Base-by-base conservation (phyloP, 1,284 basidiomycete species). In the Abortiporus biennis region DNA sequence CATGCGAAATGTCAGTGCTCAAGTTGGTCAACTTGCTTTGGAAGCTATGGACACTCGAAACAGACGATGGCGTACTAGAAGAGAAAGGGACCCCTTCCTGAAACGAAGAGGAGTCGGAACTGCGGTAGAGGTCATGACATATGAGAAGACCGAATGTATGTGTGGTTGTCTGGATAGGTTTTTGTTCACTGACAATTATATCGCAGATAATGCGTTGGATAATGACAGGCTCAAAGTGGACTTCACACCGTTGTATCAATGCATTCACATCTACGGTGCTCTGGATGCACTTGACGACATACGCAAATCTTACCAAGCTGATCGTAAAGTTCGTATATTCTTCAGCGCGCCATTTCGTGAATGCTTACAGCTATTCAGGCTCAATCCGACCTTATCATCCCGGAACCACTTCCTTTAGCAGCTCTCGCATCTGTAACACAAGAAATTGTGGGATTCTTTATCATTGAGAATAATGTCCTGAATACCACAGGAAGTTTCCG, bases 371-470 rank as follows among this genome's bases (percentile, higher is more conserved):
- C 32, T 15, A 31, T 23, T n/a, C 36, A 94, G 91, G 92, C 92
- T 0, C 96, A 99, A 85, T 95, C 96, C 3, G 89, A 92, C 51
- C 77, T 99, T 6, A 94, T 99, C 54, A 76, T 99, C 15, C 92
- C 92, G 1, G 69, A 68, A 51, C 74, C 78, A 16, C 65, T 85
- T 42, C 76, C 75, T 27, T 45, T 62, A 25, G 53, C 52, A 25
- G 65, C 63, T n/a, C 63, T 83, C 22, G 65, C 68, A 9, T 74
- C 76, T 19, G 68, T 96, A 15, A 85, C 90, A 30, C 85, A 97
- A 63, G 91, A 98, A 63, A 91, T 98, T 47, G 88, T 94, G n/a
- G 96, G 96, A 0, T 99, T 97, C 66, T 99, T 99, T 68, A 92
- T 99, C 46, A 86, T 99, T 49, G 96, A 99, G 63, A 84, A 80